phyloP scores from a whole-genome alignment of 202 grass and related monocot genomes.

The Elaeis oleifera region DNA sequence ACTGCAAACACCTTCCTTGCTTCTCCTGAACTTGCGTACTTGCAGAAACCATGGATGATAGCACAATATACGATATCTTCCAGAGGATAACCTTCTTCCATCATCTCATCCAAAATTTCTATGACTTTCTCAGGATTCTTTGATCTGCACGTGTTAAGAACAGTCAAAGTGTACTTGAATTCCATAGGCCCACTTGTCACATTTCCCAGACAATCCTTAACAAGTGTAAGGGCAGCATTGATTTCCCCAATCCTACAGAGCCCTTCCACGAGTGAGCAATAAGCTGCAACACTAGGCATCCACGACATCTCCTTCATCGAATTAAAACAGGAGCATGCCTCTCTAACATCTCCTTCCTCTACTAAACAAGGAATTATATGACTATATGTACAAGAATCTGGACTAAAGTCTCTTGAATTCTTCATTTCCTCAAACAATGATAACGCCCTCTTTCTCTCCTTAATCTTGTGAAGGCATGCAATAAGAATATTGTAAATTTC shows the following conservation, averaged over 20 bases:
- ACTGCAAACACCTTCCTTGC: conserved; percentile 54
- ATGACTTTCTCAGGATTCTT: conserved; percentile 64
- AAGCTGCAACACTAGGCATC: conserved; percentile 50
- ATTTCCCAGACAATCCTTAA: conserved; percentile 77
- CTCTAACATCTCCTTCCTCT: conserved; percentile 60
- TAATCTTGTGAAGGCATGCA: conserved; percentile 50
- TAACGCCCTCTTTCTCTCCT: conserved; percentile 47
- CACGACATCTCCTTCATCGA: conserved; percentile 51
- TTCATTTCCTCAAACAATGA: conserved; percentile 61
- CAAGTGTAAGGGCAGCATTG: conserved; percentile 53
- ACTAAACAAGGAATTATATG: conserved; percentile 79
- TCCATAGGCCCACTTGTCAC: conserved; percentile 74
- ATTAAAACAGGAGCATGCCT: conserved; percentile 79
- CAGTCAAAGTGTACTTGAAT: conserved; percentile 85
- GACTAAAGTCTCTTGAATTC: conserved; percentile 32
- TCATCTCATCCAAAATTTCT: conserved; percentile 64
- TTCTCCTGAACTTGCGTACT: conserved; percentile 74
- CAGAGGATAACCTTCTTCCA: conserved; percentile 53
- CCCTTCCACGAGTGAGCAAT: conserved; percentile 64
- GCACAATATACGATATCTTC: conserved; percentile 68
- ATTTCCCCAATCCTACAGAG: conserved; percentile 76
- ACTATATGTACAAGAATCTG: conserved; percentile 62
- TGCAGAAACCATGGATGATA: conserved; percentile 85
- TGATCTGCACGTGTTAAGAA: conserved; percentile 55
- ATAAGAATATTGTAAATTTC: conserved; percentile 65